Conservation (phyloP, 192 early-diverging fungal genomes). For the Polychytrium aggregatum region DNA sequence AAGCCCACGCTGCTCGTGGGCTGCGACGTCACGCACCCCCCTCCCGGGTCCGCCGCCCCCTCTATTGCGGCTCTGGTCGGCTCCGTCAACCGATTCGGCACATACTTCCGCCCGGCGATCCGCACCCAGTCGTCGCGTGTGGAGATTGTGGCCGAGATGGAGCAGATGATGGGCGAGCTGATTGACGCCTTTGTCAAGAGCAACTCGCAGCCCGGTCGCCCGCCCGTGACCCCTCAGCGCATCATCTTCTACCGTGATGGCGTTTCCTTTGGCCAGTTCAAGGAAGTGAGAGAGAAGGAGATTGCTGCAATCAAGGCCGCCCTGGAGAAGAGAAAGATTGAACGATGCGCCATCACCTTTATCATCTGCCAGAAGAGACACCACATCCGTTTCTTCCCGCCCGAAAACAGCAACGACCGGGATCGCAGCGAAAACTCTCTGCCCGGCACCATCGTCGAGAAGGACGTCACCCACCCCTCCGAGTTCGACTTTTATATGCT, state of each 20-base stretch:
- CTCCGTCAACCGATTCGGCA: slow-evolving; percentile 19
- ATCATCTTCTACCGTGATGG: slow-evolving; percentile 60
- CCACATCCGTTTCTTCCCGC: slow-evolving; percentile 62
- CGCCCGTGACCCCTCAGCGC: slow-evolving; percentile 25
- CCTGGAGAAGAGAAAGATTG: slow-evolving; percentile 12
- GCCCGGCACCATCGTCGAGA: slow-evolving; percentile 74
- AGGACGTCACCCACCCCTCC: slow-evolving; percentile 59
- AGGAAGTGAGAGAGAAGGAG: slow-evolving; percentile 32
- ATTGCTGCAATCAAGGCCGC: slow-evolving; percentile 37
- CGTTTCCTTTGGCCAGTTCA: slow-evolving; percentile 44
- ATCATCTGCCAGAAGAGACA: slow-evolving; percentile 44
- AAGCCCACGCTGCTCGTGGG: slow-evolving; percentile 66
- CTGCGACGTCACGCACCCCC: slow-evolving; percentile 78
- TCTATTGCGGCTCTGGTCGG: slow-evolving; percentile 40
- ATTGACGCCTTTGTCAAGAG: slow-evolving; percentile 23
- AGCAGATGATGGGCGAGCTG: slow-evolving; percentile 22
- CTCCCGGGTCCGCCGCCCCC: slow-evolving; percentile 42
- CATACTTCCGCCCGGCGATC: slow-evolving; percentile 23
- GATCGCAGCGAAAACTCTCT: slow-evolving; percentile 68
- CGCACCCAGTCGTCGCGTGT: slow-evolving; percentile 26
- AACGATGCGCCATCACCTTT: slow-evolving; percentile 35
- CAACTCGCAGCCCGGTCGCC: slow-evolving; percentile 16
- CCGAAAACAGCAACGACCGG: slow-evolving; percentile 44
- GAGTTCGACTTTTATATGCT: slow-evolving; percentile 82
- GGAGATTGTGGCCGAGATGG: slow-evolving; percentile 33